phyloP scores from a whole-genome alignment of 192 early-diverging fungal species.

The Backusella tarrabulga region DNA sequence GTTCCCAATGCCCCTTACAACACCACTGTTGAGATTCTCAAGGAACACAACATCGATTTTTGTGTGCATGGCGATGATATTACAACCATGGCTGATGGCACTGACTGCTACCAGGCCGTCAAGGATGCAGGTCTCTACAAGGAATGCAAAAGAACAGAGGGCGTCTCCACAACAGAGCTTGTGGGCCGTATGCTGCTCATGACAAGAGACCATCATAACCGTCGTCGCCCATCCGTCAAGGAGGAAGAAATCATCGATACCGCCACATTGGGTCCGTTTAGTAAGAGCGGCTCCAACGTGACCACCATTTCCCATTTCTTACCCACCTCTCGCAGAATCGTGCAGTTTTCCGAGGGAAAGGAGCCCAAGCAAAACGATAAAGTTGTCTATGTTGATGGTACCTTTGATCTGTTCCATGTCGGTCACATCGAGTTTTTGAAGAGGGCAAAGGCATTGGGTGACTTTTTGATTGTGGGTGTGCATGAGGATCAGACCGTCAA shows the following conservation, averaged over 20 bases:
- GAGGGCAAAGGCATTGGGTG: slow-evolving; percentile 78
- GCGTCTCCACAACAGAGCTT: slow-evolving; percentile 94
- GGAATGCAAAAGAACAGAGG: slow-evolving; percentile 95
- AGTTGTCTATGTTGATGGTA: slow-evolving; percentile 95
- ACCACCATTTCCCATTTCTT: slow-evolving; percentile 83
- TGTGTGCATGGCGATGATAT: slow-evolving; percentile 98
- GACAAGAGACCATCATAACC: slow-evolving; percentile 80
- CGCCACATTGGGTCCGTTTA: slow-evolving; percentile 58
- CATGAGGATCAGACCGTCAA: slow-evolving; percentile 92
- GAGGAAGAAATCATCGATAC: slow-evolving; percentile 44
- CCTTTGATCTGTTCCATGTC: slow-evolving; percentile 94
- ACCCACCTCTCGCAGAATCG: slow-evolving; percentile 81
- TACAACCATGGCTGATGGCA: slow-evolving; percentile 93
- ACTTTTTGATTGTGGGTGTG: slow-evolving; percentile 92
- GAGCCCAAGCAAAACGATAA: slow-evolving; percentile 76
- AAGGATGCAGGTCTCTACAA: slow-evolving; percentile 93
- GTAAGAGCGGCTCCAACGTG: slow-evolving; percentile 60
- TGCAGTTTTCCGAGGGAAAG: slow-evolving; percentile 85
- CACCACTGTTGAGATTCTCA: slow-evolving; percentile 83
- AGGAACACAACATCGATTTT: slow-evolving; percentile 88
- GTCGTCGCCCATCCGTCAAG: slow-evolving; percentile 34
- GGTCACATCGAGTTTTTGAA: slow-evolving; percentile 93
- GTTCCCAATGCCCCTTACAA: slow-evolving; percentile 92
- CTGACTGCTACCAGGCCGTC: slow-evolving; percentile 94
- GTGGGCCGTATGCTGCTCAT: slow-evolving; percentile 96